Base-by-base conservation (phyloP, 495 filamentous ascomycete genomes). In the Hypoxylon fuscum region DNA sequence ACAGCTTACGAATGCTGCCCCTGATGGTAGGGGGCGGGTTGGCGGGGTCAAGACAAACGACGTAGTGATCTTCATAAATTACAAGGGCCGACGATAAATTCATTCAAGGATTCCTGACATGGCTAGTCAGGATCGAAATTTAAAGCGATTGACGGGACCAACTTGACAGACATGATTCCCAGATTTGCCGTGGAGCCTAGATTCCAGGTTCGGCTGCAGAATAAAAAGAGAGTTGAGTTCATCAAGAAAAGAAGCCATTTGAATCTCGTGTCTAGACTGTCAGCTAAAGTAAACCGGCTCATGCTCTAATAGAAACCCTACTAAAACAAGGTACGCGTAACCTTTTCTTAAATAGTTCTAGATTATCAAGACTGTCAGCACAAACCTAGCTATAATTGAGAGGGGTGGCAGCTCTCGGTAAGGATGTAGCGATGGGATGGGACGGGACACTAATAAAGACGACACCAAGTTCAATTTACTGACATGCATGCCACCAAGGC, bases 1-100 rank as follows among this genome's bases (percentile, higher is more conserved):
- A 66, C 63, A 56, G 63, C 63, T 66, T 66, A 66, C 63, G 63
- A 66, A 61, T 66, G 53, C 63, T 61, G 21, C 58, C 52, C 57
- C 63, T 66, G 53, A 55, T 43, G 15, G 29, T 50, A 32, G 38
- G 46, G n/a, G 27, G 50, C 14, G 21, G 43, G 51, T 31, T 55
- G 52, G 57, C 8, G 43, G 55, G 20, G 40, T 52, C 34, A 29
- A 58, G 51, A 62, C 63, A 57, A 66, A 61, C 56, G 56, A 56
- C 56, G 56, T 66, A 66, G 46, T 56, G 57, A 66, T 60, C 56
- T 56, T 56, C 62, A 40, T 37, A 29, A 38, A 46, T 50, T 50
- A 52, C 45, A 55, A 31, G 35, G 11, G 27, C 31, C 14, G 32
- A 56, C 57, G 63, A 57, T 15, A 66, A 62, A 10, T 47, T 41